Conservation (phyloP, 495 filamentous ascomycete genomes). For the Pyronema domesticum region DNA sequence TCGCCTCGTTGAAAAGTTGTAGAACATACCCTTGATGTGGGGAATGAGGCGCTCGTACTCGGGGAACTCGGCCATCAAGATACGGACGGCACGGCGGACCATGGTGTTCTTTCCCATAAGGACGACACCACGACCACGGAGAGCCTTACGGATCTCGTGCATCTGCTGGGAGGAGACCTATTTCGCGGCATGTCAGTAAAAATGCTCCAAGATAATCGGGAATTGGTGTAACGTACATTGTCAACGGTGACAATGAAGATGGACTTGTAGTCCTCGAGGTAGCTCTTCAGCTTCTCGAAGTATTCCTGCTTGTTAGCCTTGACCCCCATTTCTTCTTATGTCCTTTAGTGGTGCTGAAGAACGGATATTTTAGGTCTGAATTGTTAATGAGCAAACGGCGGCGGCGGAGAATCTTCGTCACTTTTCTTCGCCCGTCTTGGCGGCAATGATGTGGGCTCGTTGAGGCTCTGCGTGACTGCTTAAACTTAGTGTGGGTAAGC, state of each 20-base stretch:
- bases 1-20: not conserved
- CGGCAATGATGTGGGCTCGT: not conserved
- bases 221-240: conserved; percentile 42
- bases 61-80: conserved; percentile 73
- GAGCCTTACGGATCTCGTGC: conserved; percentile 91
- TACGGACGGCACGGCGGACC: conserved; percentile 96
- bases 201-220: not conserved
- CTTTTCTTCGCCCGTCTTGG: not conserved
- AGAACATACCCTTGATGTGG: conserved; percentile 57
- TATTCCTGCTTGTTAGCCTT: conserved; percentile 91
- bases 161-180: conserved; percentile 91
- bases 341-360: conserved; percentile 41
- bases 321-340: conserved; percentile 99
- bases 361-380: conserved; percentile 77
- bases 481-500: too few relatives aligned
- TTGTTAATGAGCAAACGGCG: not conserved
- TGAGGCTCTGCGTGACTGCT: too few relatives aligned
- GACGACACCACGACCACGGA: conserved; percentile 78
- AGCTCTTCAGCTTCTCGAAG: conserved; percentile 95
- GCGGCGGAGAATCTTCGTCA: too few relatives aligned
- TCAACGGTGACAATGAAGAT: conserved; percentile 96
- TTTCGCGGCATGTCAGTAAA: not conserved
- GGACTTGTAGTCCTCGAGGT: conserved; percentile 78
- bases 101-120: conserved; percentile 99
- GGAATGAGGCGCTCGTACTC: conserved; percentile 96